Evolutionary conservation across 345 rosid genomes (phyloP).

Genomic region (Acer yangbiense): DNA sequence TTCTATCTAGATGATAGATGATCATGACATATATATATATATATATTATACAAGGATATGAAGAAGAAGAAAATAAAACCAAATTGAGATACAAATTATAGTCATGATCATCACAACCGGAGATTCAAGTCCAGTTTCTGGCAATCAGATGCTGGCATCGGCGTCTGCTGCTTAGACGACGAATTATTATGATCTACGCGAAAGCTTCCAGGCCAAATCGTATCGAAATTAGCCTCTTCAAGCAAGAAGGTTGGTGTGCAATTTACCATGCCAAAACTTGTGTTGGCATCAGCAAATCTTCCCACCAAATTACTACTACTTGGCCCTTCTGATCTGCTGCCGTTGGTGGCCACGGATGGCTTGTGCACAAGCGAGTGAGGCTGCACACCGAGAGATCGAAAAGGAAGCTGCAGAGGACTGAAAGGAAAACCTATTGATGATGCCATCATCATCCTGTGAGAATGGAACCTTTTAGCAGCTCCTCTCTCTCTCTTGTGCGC

Average conservation of each 20-base stretch:
- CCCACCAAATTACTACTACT: slow-evolving; percentile 9
- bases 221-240: slow-evolving; percentile 27
- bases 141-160: slow-evolving; percentile 21
- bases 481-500: slow-evolving; percentile 54
- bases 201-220: slow-evolving; percentile 50
- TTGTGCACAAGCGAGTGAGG: slow-evolving; percentile 47
- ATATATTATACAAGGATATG: not conserved
- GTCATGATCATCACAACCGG: slow-evolving; percentile 26
- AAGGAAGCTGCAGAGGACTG: slow-evolving; percentile 13
- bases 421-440: slow-evolving; percentile 22
- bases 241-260: slow-evolving; percentile 23
- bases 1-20: not conserved
- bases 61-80: not conserved
- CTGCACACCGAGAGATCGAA: slow-evolving; percentile 38
- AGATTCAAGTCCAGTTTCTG: slow-evolving; percentile 44
- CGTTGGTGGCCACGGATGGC: slow-evolving; percentile 2
- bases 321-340: slow-evolving; percentile 23
- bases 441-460: slow-evolving; percentile 41
- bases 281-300: slow-evolving; percentile 22
- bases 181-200: slow-evolving; percentile 17
- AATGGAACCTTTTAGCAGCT: slow-evolving; percentile 38
- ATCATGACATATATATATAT: not conserved
- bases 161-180: too few relatives aligned
- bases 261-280: slow-evolving; percentile 23
- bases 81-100: not conserved